A percentile compares a stretch with the other conserved stretches of the same genome.
These are phyloP conservation scores for Penicillium sp. DNA, from an alignment of 2,329 filamentous ascomycete genomes.

Conservation along the genomic window DNA sequence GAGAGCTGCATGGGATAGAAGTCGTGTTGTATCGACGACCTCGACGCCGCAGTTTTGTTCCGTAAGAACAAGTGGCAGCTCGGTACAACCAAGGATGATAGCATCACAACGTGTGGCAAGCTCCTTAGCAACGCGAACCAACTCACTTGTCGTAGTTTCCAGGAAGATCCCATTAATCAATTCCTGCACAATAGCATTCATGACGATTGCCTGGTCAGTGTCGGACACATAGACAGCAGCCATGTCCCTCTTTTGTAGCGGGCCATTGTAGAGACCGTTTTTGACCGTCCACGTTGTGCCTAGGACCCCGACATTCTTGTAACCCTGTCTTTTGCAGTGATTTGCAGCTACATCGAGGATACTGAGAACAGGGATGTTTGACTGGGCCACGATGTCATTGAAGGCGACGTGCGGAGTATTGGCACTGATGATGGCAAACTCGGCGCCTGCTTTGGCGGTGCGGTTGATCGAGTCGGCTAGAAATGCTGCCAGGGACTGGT, in stretches of 20 bases:
- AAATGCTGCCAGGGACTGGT: not conserved
- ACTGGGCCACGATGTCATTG: not conserved
- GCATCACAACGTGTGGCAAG: slow-evolving; percentile 7
- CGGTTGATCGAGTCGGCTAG: slow-evolving; percentile 7
- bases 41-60: slow-evolving; percentile 7
- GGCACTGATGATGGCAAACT: slow-evolving; percentile 10
- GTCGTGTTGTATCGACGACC: slow-evolving; percentile 6
- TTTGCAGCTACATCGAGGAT: slow-evolving; percentile 3
- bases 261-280: slow-evolving; percentile 1
- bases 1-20: slow-evolving; percentile 6
- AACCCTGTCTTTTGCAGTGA: slow-evolving; percentile 1
- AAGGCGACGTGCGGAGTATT: slow-evolving; percentile 7
- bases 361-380: slow-evolving; percentile 7
- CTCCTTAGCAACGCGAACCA: slow-evolving; percentile 2
- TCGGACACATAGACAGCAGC: slow-evolving; percentile 4
- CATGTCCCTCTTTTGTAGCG: slow-evolving; percentile 2
- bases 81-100: slow-evolving; percentile 7
- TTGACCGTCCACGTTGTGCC: slow-evolving; percentile 4
- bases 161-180: not conserved
- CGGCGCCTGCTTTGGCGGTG: slow-evolving; percentile 7
- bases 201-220: not conserved
- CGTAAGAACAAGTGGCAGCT: slow-evolving; percentile 5
- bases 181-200: not conserved
- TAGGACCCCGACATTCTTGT: not conserved
- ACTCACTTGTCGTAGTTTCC: not conserved